These are phyloP conservation scores for Rhodotorula mucilaginosa DNA, from an alignment of 1,284 basidiomycete species.

Conservation along the genomic window DNA sequence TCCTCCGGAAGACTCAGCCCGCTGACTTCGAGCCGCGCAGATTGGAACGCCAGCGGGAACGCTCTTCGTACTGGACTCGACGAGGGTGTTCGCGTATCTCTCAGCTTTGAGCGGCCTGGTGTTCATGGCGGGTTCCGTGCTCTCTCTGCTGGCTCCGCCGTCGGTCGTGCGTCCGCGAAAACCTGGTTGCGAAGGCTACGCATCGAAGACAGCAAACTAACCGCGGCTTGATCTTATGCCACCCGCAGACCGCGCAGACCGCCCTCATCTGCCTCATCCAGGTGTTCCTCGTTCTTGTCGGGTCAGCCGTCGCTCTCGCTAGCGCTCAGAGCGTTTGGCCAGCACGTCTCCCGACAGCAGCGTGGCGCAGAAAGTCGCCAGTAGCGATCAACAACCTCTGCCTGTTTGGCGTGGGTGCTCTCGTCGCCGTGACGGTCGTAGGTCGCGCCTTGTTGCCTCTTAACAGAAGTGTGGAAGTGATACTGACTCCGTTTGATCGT, in stretches of 20 bases:
- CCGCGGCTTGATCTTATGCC: no score
- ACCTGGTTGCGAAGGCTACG: no score
- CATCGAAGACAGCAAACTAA: no score
- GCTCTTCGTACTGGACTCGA: slow-evolving; percentile 3
- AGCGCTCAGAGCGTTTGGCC: background rate
- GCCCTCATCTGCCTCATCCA: background rate
- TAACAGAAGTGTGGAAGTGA: background rate
- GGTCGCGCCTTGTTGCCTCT: background rate
- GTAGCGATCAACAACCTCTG: background rate
- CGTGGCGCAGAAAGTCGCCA: background rate
- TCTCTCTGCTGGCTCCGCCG: background rate
- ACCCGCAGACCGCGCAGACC: background rate
- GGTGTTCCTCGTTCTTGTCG: background rate
- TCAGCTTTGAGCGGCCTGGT: background rate
- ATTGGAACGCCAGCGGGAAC: background rate
- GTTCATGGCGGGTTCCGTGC: background rate
- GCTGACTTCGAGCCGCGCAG: background rate
- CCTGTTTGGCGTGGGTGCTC: background rate
- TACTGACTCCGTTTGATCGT: background rate
- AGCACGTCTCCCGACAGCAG: background rate
- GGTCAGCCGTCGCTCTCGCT: background rate
- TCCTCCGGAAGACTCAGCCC: no score
- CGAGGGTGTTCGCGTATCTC: background rate
- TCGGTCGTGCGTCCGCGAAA: background rate
- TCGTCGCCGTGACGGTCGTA: background rate